A percentile compares a stretch with the other conserved stretches of the same genome.
Conservation (phyloP, 345 rosid genomes). For the Mangifera indica region DNA sequence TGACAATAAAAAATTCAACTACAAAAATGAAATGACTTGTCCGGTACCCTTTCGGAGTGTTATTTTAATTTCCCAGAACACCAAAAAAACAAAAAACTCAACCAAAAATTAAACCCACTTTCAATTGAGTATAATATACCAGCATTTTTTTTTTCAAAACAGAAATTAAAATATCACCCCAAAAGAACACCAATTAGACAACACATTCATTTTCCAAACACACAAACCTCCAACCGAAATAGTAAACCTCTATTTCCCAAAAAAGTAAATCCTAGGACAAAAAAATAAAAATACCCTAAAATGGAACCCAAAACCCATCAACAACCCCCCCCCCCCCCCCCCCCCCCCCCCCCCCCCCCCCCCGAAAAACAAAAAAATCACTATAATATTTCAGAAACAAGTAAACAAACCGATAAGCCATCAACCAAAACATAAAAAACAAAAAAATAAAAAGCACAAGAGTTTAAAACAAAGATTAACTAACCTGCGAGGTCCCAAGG, state of each 20-base stretch:
- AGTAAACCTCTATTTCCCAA: neutral
- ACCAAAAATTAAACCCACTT: slow-evolving; percentile 33
- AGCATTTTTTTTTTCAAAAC: no score
- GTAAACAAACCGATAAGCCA: neutral
- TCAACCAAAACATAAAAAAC: neutral
- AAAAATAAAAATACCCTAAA: neutral
- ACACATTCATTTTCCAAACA: no score
- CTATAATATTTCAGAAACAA: neutral
- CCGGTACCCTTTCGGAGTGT: neutral
- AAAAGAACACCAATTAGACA: neutral
- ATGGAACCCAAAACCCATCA: no score
- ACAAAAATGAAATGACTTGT: neutral
- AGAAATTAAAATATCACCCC: neutral
- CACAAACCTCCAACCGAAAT: neutral
- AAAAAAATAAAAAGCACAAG: neutral
- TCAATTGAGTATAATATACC: neutral
- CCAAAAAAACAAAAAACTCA: slow-evolving; percentile 27
- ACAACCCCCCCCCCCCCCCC: no score
- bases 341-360: no score
- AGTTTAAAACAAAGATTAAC: neutral
- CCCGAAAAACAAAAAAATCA: neutral
- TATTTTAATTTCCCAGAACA: neutral
- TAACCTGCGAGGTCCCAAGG: slow-evolving; percentile 87
- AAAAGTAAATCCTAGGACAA: neutral
- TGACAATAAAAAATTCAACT: neutral